Evolutionary conservation across 768 basidiomycete species (phyloP), one percentile per base, ranked within the genome.

Genomic region (Kwoniella shandongensis): DNA sequence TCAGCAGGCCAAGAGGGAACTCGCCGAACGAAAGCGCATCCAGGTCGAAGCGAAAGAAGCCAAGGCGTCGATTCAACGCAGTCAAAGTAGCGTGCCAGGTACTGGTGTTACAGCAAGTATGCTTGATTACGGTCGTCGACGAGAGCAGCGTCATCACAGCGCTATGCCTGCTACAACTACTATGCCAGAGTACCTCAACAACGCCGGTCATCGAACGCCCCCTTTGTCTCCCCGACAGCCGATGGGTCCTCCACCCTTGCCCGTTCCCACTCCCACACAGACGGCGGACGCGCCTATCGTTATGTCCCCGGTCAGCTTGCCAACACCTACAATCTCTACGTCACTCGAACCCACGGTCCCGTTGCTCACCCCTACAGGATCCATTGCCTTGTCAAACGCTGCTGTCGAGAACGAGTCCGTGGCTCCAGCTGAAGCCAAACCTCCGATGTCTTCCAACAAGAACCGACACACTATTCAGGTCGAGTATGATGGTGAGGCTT

Each of bases 381-480:
- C 63, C 8, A 30, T 59, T 17, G 58, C 51, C 4, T 39, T 32
- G 17, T 51, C 64, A 1, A 51, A 39, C n/a, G 35, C 23, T 26
- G 68, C 68, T 35, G 62, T 69, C 26, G 67, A 69, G 51, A 57
- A 69, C 30, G 66, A 63, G 38, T 35, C 57, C 3, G 20, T 59
- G 13, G 45, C 38, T 18, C 46, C 40, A 18, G 27, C n/a, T 3
- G 36, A 39, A 4, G 38, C 39, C 18, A 49, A 58, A 45, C 57
- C 62, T 15, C 55, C 74, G 13, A 64, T 69, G 57, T 67, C 71
- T 20, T 42, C 67, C 20, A 74, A 70, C 61, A 71, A 81, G 51
- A 86, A 88, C 76, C 81, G 91, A 46, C 92, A 98, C 77, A 98
- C 96, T 10, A 89, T 98, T 44, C 96, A 98, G 76, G 88, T 98